phyloP scores from a whole-genome alignment of 331 rosid species.

The Dryas integrifolia region DNA sequence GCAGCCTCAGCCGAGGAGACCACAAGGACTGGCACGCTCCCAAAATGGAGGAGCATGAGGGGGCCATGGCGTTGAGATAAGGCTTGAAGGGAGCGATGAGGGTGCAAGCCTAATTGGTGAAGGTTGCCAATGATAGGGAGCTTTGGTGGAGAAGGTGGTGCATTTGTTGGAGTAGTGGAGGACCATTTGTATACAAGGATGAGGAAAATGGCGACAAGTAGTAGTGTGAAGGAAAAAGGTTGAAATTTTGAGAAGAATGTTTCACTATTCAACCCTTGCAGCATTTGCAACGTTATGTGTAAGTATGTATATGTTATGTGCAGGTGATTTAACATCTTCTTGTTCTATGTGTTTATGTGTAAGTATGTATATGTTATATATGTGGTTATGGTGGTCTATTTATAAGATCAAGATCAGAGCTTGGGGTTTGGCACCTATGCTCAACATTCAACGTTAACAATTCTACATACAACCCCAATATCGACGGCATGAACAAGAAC shows the following conservation, averaged over 20 bases:
- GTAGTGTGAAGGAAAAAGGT: not conserved
- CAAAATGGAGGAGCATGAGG: constrained; percentile 24
- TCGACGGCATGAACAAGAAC: too few relatives aligned
- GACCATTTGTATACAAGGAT: not conserved
- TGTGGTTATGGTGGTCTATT: too few relatives aligned
- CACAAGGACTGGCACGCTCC: constrained; percentile 9
- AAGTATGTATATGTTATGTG: too few relatives aligned
- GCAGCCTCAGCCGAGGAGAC: constrained; percentile 13
- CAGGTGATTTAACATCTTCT: too few relatives aligned
- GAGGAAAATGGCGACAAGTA: not conserved
- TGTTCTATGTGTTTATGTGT: too few relatives aligned
- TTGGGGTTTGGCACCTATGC: too few relatives aligned
- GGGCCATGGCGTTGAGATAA: constrained; percentile 18
- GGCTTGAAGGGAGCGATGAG: constrained; percentile 10
- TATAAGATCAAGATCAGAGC: too few relatives aligned
- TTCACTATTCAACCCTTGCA: too few relatives aligned
- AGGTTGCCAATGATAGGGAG: constrained; percentile 27
- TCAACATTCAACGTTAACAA: too few relatives aligned
- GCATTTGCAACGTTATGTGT: too few relatives aligned
- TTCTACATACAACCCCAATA: too few relatives aligned
- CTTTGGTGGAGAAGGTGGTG: constrained; percentile 26
- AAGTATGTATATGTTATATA: too few relatives aligned
- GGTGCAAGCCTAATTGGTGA: constrained; percentile 23
- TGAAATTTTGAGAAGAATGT: not conserved
- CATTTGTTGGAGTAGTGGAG: not conserved